Evolutionary conservation across 129 eudicot species (phyloP).

Genomic region (Flaveria ramosissima): DNA sequence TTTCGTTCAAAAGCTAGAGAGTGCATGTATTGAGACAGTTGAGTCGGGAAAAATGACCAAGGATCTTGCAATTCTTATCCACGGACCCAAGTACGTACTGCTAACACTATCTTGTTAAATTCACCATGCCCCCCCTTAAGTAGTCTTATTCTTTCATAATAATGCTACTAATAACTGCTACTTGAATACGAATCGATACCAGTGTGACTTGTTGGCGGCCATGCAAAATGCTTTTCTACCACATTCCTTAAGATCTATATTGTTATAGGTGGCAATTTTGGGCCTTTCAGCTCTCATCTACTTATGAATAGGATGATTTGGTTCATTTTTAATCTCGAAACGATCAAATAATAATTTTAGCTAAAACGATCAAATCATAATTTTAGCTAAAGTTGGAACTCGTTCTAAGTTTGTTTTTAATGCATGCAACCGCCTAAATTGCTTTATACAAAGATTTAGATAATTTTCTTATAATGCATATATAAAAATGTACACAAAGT

Average conservation of each 20-base stretch:
- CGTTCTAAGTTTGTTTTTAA: neutral
- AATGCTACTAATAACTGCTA: conserved; percentile 1
- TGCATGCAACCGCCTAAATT: neutral
- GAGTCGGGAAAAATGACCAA: conserved; percentile 99
- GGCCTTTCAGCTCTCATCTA: neutral
- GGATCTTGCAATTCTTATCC: conserved; percentile 86
- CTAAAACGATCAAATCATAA: neutral
- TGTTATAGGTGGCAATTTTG: neutral
- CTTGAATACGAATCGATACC: neutral
- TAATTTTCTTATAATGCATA: neutral
- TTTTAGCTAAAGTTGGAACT: neutral
- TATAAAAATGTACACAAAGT: neutral
- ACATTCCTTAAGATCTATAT: neutral
- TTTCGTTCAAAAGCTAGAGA: conserved; percentile 73
- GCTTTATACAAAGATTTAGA: neutral
- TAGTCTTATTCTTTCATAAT: neutral
- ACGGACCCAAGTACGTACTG: conserved; percentile 73
- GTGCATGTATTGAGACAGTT: conserved; percentile 81
- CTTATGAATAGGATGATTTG: neutral
- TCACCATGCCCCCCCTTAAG: neutral
- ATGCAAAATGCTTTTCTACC: neutral
- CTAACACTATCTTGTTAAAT: conserved; percentile 2
- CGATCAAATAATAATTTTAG: neutral
- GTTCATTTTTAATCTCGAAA: neutral
- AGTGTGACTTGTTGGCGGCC: neutral